phyloP scores from a whole-genome alignment of 805 yeast species.

The Hanseniaspora pseudoguilliermondii region DNA sequence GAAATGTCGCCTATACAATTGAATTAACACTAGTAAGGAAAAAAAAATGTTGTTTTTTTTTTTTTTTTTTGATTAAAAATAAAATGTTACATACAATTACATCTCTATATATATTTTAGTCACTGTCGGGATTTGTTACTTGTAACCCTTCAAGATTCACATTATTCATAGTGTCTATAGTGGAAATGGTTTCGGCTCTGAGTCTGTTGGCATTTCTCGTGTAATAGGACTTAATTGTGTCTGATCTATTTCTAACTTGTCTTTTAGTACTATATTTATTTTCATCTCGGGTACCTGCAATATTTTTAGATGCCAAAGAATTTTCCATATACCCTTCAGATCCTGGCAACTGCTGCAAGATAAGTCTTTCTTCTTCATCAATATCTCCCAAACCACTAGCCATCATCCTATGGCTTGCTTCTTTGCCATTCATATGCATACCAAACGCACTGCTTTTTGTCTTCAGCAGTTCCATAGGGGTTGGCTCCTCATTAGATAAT shows the following conservation, averaged over 20 bases:
- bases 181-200: slow-evolving; percentile 20
- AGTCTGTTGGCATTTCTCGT: slow-evolving; percentile 23
- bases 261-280: background rate
- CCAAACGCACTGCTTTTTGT: slow-evolving; percentile 1
- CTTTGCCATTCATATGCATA: slow-evolving; percentile 5
- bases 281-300: slow-evolving; percentile 23
- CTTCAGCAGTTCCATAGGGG: slow-evolving; percentile 19
- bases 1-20: slow-evolving; percentile 7
- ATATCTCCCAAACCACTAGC: slow-evolving; percentile 7
- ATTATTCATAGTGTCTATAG: slow-evolving; percentile 2
- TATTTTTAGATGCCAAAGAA: slow-evolving; percentile 18
- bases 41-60: background rate
- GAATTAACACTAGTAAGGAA: background rate
- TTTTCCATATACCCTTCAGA: slow-evolving; percentile 29
- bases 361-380: slow-evolving; percentile 19
- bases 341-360: slow-evolving; percentile 26
- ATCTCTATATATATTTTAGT: background rate
- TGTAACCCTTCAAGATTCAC: slow-evolving; percentile 1
- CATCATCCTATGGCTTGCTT: slow-evolving; percentile 15
- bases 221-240: slow-evolving; percentile 25
- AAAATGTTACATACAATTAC: background rate
- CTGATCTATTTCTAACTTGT: slow-evolving; percentile 17
- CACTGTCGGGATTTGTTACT: slow-evolving; percentile 5
- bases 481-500: slow-evolving; percentile 25
- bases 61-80: background rate